Base-by-base conservation (phyloP, 495 filamentous ascomycete species). In the Trichodelitschia bisporula region DNA sequence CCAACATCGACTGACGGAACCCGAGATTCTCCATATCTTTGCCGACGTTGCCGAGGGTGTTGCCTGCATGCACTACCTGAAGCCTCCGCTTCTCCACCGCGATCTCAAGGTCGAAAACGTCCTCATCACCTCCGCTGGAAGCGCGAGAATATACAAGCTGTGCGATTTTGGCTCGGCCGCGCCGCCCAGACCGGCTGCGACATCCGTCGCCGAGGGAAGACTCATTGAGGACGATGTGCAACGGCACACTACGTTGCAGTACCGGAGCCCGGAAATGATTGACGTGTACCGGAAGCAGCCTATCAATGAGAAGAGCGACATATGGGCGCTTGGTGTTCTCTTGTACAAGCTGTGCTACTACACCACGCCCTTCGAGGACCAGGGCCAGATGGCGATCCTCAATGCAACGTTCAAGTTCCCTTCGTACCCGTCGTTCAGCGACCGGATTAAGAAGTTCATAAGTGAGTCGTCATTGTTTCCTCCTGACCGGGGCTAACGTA, bases 331-430 rank as follows among this genome's bases (percentile, higher is more conserved):
- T 23, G 86, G 86, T 10, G 86, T 97, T 18, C 58, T 97, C 28
- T 57, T 97, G 29, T 97, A 95, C 58, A 97, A 97, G 58, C 62
- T 97, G 32, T 97, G 86, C 56, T 97, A 95, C 56, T 97, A 95
- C 56, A 97, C 89, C 17, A 97, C 86, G 5, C 86, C 86, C 2
- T 97, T 97, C 44, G 86, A 97, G 52, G 89, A 93, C 33, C 77
- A 86, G 40, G 86, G 86, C 13, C 83, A 91, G 54, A 77, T 95
- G 53, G 86, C 86, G n/a, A 97, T 97, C 39, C 57, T 97, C 24
- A 95, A 93, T 45, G 86, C 89, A 24, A 89, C 65, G 42, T 97
- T 76, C 66, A 86, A 78, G 47, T 95, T 74, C 47, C 89, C 89
- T 14, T 57, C 59, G 25, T 77, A 93, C 43, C 86, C 86, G 18